These are phyloP conservation scores for Ophiostoma sp. DNA, from an alignment of 2,329 filamentous ascomycete species.

Conservation along the genomic window DNA sequence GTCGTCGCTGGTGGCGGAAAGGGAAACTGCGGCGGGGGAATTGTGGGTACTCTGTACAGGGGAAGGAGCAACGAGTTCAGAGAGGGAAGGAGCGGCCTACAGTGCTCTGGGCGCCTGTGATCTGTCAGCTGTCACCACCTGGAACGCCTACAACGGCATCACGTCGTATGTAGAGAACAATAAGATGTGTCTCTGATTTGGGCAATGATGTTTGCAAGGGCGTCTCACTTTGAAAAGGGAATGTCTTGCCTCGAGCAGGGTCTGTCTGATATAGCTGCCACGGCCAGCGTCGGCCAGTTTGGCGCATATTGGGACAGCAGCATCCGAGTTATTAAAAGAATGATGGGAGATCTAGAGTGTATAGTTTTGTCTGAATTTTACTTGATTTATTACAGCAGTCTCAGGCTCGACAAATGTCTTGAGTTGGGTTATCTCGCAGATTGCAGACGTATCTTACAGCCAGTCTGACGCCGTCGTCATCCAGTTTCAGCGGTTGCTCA, in stretches of 20 bases:
- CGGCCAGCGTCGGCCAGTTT: background rate
- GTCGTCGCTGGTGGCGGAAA: background rate
- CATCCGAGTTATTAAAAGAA: background rate
- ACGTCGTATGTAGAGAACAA: background rate
- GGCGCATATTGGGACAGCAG: background rate
- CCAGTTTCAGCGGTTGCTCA: background rate
- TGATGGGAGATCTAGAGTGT: background rate
- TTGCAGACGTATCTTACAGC: no score
- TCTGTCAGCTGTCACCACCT: conserved; percentile 9
- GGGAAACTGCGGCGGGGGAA: background rate
- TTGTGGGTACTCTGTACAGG: background rate
- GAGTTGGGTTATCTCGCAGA: background rate
- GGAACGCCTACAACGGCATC: background rate
- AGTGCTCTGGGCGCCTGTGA: background rate
- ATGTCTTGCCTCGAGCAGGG: background rate
- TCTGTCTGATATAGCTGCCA: background rate
- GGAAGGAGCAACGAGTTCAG: background rate
- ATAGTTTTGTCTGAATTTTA: background rate
- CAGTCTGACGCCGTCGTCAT: no score
- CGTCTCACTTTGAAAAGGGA: background rate
- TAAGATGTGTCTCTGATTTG: background rate
- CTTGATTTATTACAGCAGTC: background rate
- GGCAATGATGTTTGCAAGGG: no score
- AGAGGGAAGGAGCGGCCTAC: background rate
- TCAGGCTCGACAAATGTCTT: background rate